Base-by-base conservation (phyloP, 768 basidiomycete species). In the Hygrophoropsis aurantiaca region DNA sequence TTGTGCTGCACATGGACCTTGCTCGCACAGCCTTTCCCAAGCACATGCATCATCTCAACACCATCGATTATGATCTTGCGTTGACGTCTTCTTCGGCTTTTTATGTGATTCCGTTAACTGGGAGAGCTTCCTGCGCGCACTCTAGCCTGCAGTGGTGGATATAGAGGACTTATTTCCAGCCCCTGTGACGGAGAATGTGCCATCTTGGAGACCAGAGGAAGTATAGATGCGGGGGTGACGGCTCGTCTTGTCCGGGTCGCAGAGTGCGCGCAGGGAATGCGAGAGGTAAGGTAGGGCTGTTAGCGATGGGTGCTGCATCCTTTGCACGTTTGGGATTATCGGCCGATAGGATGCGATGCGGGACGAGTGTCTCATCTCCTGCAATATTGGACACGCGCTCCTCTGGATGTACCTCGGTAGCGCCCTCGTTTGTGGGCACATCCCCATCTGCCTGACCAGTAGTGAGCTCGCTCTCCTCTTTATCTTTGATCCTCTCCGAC, bases 21-120 rank as follows among this genome's bases (percentile, higher is more conserved):
- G 40, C 95, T 97, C 4, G 97, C 95, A 60, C 94, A 97, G 1
- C 97, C 97, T 69, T 94, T 97, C 15, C 97, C 97, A 11, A 99
- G 73, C 25, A 98, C 95, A 13, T 92, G 81, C 78, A 97, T 84
- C 82, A 98, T 90, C 72, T 98, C 93, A 64, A 99, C 98, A 70
- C 97, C 94, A 54, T 91, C 81, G 49, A 98, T 79, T 36, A 74
- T 71, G 26, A 92, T 87, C 67, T 92, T 91, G 44, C 82, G 78
- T 47, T 80, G 68, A n/a, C 11, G 59, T 49, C 34, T 71, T 84
- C 58, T 80, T 80, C 64, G 66, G 70, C 45, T 75, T 73, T 58
- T 79, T 70, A 46, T 62, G 78, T 26, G 78, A 79, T 36, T 75
- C 67, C n/a, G 58, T 63, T 8, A 75, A 77, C 48, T 71, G 73